These are phyloP conservation scores for Neospora caninum DNA, from an alignment of 169 alveolate genomes.

Conservation along the genomic window DNA sequence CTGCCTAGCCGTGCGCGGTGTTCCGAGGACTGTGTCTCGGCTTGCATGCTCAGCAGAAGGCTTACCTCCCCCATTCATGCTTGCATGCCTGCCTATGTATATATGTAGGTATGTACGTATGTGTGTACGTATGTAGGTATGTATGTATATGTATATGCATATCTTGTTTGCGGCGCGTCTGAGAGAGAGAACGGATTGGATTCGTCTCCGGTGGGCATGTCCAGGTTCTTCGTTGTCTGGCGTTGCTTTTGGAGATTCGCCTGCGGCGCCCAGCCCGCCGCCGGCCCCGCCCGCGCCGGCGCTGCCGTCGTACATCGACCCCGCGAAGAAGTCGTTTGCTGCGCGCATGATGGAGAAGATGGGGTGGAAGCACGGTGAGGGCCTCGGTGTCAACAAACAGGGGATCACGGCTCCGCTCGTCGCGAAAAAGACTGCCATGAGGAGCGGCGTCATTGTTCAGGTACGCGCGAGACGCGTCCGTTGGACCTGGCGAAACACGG, in stretches of 20 bases:
- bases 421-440: constrained; percentile 81
- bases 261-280: constrained; percentile 13
- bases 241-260: constrained; percentile 13
- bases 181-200: too few species aligned
- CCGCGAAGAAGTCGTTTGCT: constrained; percentile 81
- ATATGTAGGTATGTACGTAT: background rate
- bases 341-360: constrained; percentile 88
- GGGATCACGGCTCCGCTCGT: constrained; percentile 88
- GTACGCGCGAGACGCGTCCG: constrained; percentile 47
- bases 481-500: too few species aligned
- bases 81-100: too few species aligned
- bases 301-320: constrained; percentile 67
- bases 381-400: constrained; percentile 86
- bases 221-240: constrained; percentile 19
- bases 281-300: constrained; percentile 66
- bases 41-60: too few species aligned
- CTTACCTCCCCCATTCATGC: too few species aligned
- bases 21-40: too few species aligned
- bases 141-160: background rate
- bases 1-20: too few species aligned
- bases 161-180: too few species aligned
- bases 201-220: background rate
- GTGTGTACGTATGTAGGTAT: background rate
- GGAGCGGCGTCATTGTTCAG: constrained; percentile 86
- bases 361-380: constrained; percentile 92